phyloP scores from a whole-genome alignment of 768 basidiomycete species.

The Roridomyces roridus region DNA sequence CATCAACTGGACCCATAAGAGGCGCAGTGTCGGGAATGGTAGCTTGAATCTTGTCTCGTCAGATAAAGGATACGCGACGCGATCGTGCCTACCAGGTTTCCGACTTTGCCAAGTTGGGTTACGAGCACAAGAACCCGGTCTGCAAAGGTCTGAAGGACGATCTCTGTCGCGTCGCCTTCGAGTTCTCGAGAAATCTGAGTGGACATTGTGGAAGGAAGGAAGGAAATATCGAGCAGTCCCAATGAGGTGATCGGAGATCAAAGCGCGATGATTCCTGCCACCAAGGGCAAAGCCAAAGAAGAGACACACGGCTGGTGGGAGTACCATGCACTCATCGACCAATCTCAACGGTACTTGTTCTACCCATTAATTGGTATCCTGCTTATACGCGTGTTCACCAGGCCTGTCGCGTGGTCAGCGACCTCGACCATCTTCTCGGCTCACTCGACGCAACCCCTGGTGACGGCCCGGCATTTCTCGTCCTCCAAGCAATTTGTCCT shows the following conservation, averaged over 20 bases:
- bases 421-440: conserved; percentile 74
- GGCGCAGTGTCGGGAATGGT: conserved; percentile 70
- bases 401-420: conserved; percentile 75
- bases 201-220: conserved; percentile 39
- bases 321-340: conserved; percentile 64
- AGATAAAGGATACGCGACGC: conserved; percentile 8
- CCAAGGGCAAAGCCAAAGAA: conserved; percentile 62
- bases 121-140: conserved; percentile 88
- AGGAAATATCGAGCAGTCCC: conserved; percentile 13
- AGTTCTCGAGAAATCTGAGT: conserved; percentile 60
- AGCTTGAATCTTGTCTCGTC: conserved; percentile 71
- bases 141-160: conserved; percentile 78
- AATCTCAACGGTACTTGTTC: conserved; percentile 53
- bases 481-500: conserved; percentile 70
- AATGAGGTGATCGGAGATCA: conserved; percentile 15
- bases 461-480: conserved; percentile 71
- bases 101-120: conserved; percentile 91
- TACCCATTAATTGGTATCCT: neutral
- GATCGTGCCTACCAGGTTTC: conserved; percentile 76
- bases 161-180: conserved; percentile 67
- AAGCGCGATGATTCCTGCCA: conserved; percentile 41
- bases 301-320: conserved; percentile 75
- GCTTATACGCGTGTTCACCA: conserved; percentile 36
- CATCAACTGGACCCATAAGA: conserved; percentile 48
- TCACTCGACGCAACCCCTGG: conserved; percentile 63